Evolutionary conservation across 2,329 filamentous ascomycete species (phyloP).

Genomic region (Aotearoamyces nothofagi): DNA sequence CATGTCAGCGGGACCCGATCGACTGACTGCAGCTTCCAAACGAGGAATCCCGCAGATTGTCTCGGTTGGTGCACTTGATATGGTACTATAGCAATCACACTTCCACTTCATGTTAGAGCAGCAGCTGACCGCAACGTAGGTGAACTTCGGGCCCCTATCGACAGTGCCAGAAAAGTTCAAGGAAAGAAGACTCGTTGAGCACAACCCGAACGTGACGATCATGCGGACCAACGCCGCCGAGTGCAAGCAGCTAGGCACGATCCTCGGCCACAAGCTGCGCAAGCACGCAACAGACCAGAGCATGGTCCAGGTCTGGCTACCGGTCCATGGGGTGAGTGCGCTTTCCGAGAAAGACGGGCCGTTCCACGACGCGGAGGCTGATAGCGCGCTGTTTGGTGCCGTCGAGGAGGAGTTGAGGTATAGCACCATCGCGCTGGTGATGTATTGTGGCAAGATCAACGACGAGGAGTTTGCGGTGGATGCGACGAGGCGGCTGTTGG

Average conservation of each 20-base stretch:
- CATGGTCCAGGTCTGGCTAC: constrained; percentile 40
- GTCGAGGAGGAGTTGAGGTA: constrained; percentile 32
- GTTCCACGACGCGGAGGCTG: constrained; percentile 31
- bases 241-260: constrained; percentile 34
- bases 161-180: constrained; percentile 40
- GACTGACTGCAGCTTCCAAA: constrained; percentile 40
- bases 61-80: constrained; percentile 28
- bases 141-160: constrained; percentile 38
- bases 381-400: constrained; percentile 34
- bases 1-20: constrained; percentile 39
- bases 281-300: constrained; percentile 22
- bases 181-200: constrained; percentile 38
- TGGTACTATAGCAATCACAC: too few relatives aligned
- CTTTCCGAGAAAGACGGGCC: constrained; percentile 35
- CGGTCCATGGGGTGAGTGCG: constrained; percentile 43
- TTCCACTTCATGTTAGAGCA: too few relatives aligned
- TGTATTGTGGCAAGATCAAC: constrained; percentile 37
- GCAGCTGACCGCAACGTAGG: too few relatives aligned
- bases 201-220: constrained; percentile 51
- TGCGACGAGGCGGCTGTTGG: constrained; percentile 26
- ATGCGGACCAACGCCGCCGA: constrained; percentile 48
- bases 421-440: constrained; percentile 31
- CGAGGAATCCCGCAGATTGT: constrained; percentile 42
- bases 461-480: constrained; percentile 32
- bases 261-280: constrained; percentile 38